Conservation (phyloP, 2,329 filamentous ascomycete species). For the Ophiosphaerella narmari region DNA sequence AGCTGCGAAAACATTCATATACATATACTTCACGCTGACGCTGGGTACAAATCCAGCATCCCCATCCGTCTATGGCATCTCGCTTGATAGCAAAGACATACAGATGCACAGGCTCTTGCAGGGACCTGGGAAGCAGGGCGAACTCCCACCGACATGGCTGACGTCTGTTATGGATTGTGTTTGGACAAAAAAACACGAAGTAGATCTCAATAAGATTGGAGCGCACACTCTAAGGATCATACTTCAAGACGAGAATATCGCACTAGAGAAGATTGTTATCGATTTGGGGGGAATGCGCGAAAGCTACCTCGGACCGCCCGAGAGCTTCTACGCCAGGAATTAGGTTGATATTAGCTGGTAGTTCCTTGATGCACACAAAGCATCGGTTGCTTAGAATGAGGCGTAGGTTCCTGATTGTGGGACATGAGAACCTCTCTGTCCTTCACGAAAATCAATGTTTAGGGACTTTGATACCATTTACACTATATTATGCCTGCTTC, state of each 20-base stretch:
- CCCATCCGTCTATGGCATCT: conserved; percentile 52
- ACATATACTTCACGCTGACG: conserved; percentile 33
- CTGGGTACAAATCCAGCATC: conserved; percentile 53
- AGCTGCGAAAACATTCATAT: conserved; percentile 8
- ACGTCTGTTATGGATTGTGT: conserved; percentile 52
- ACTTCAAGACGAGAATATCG: conserved; percentile 24
- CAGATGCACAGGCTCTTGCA: neutral
- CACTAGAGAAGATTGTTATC: conserved; percentile 4
- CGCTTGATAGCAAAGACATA: neutral
- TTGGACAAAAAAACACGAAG: conserved; percentile 47
- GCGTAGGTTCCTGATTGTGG: too few species aligned
- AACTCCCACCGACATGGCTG: conserved; percentile 49
- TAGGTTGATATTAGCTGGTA: too few species aligned
- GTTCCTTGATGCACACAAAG: too few species aligned
- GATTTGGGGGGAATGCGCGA: conserved; percentile 8
- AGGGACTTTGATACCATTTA: too few species aligned
- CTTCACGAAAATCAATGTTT: too few species aligned
- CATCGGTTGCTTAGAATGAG: too few species aligned
- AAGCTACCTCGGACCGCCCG: conserved; percentile 9
- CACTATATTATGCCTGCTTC: too few species aligned
- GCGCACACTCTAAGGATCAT: conserved; percentile 10
- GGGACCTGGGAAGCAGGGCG: conserved; percentile 36
- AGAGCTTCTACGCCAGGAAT: neutral
- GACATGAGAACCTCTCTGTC: too few species aligned
- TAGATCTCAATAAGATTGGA: conserved; percentile 22